A percentile compares a stretch with the other conserved stretches of the same genome.
Conservation (phyloP, 2,329 filamentous ascomycete genomes). For the Colletotrichum chrysophilum region DNA sequence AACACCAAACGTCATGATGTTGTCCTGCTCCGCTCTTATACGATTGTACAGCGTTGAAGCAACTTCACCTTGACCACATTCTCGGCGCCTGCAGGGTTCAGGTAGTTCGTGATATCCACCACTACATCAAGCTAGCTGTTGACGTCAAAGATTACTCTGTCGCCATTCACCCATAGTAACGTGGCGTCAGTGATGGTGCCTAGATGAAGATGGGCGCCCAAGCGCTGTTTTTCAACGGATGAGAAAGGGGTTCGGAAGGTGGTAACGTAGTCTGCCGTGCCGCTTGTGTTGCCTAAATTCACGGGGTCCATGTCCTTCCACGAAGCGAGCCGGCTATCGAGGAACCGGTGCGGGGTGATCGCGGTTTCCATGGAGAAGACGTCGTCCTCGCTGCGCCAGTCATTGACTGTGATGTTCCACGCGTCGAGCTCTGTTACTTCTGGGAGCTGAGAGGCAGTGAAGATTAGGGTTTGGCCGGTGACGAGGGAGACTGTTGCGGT, state of each 20-base stretch:
- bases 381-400: neutral
- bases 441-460: neutral
- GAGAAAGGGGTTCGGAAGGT: neutral
- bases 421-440: neutral
- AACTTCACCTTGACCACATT: neutral
- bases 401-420: neutral
- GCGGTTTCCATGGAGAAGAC: neutral
- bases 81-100: neutral
- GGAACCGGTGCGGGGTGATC: neutral
- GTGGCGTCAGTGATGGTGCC: neutral
- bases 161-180: neutral
- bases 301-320: neutral
- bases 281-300: neutral
- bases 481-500: neutral
- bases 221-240: neutral
- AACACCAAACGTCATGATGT: neutral
- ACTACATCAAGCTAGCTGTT: neutral
- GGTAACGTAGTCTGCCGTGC: neutral
- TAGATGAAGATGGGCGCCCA: neutral
- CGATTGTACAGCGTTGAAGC: neutral
- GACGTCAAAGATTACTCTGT: neutral
- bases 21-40: neutral
- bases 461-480: neutral
- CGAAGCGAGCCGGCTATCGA: fast-evolving
- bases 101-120: neutral